These are phyloP conservation scores for Teunomyces panamensis DNA, from an alignment of 805 yeast genomes.

Conservation along the genomic window DNA sequence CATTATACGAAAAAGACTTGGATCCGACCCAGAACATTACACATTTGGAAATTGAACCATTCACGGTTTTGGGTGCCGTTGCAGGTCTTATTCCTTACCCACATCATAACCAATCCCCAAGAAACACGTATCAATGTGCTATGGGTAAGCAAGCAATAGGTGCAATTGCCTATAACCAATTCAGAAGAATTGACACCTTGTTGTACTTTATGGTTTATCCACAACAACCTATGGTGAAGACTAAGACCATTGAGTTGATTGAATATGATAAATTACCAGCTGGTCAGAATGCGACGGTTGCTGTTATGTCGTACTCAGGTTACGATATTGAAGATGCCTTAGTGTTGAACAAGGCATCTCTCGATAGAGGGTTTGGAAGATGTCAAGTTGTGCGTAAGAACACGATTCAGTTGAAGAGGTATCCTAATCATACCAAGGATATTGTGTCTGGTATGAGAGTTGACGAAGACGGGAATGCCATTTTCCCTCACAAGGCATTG, in stretches of 20 bases:
- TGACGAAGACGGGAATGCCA: slow-evolving; percentile 75
- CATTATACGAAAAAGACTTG: slow-evolving; percentile 55
- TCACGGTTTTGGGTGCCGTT: slow-evolving; percentile 88
- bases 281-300: slow-evolving; percentile 98
- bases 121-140: slow-evolving; percentile 92
- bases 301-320: slow-evolving; percentile 98
- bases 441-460: slow-evolving; percentile 88
- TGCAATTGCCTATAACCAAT: slow-evolving; percentile 96
- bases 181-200: slow-evolving; percentile 90
- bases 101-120: slow-evolving; percentile 88
- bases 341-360: slow-evolving; percentile 86
- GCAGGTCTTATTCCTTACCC: slow-evolving; percentile 93
- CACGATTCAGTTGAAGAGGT: slow-evolving; percentile 83
- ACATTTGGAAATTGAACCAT: slow-evolving; percentile 94
- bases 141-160: slow-evolving; percentile 99
- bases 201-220: slow-evolving; percentile 97
- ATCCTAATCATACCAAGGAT: slow-evolving; percentile 92
- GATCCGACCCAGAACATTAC: slow-evolving; percentile 56
- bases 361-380: slow-evolving; percentile 96
- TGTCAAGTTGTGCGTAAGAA: slow-evolving; percentile 94
- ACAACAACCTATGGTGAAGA: slow-evolving; percentile 98
- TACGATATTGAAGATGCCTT: slow-evolving; percentile 99
- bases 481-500: slow-evolving; percentile 79
- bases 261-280: slow-evolving; percentile 97
- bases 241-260: slow-evolving; percentile 92